Evolutionary conservation across 1,284 basidiomycete species (phyloP).

Genomic region (Trametes polyzona): DNA sequence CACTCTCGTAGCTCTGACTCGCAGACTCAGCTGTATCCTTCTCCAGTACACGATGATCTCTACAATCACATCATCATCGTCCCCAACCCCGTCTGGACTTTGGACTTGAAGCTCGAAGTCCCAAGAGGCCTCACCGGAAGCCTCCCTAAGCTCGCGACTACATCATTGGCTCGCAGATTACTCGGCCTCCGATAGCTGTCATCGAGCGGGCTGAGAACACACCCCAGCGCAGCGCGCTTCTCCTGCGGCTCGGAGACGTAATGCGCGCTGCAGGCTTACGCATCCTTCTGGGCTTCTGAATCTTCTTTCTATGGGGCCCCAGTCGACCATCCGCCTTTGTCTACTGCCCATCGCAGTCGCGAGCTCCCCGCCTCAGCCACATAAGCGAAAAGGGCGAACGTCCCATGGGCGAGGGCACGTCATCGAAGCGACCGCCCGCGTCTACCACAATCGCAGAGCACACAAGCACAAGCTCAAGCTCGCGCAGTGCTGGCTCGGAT

Average conservation of each 20-base stretch:
- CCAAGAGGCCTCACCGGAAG: neutral
- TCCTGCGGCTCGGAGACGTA: conserved; percentile 6
- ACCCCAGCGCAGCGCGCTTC: conserved; percentile 4
- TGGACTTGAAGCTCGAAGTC: neutral
- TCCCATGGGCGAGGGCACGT: too few relatives aligned
- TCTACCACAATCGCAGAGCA: too few relatives aligned
- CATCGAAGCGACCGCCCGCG: too few relatives aligned
- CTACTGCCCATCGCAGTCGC: neutral
- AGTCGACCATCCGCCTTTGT: neutral
- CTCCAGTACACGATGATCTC: neutral
- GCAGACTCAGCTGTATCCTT: too few relatives aligned
- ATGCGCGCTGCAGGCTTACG: neutral
- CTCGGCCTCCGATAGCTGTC: conserved; percentile 7
- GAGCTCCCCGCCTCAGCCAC: too few relatives aligned
- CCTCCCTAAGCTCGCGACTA: neutral
- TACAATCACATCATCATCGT: neutral
- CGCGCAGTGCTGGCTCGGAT: too few relatives aligned
- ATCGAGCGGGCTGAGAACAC: neutral
- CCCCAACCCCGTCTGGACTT: neutral
- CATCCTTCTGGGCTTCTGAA: neutral
- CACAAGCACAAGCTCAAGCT: neutral
- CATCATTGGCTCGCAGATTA: conserved; percentile 10
- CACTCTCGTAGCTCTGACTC: too few relatives aligned
- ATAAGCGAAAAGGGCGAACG: too few relatives aligned
- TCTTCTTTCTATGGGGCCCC: too few relatives aligned